Base-by-base conservation (phyloP, 2,329 filamentous ascomycete species). In the Aaosphaeria arxii region DNA sequence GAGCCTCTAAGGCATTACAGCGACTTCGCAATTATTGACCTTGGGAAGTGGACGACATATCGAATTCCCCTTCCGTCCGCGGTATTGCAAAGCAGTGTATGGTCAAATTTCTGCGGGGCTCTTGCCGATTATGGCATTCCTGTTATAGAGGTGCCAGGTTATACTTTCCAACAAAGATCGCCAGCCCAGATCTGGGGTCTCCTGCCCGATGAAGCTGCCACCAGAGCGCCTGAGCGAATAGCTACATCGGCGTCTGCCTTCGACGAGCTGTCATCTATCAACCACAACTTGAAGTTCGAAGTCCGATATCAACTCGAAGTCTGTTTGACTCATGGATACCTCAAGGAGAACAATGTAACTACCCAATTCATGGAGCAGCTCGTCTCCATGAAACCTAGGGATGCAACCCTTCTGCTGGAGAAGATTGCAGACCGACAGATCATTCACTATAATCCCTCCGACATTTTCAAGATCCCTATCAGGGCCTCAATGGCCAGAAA, bases 251-350 rank as follows among this genome's bases (percentile, higher is more conserved):
- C 47, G 7, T 57, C 60, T 4, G 46, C 44, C 5, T 58, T 66
- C 31, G 52, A 63, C 6, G 59, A 70, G 24, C 66, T 75, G 2
- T 53, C 74, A 24, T 48, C 51, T n/a, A 43, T 48, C 13, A 57
- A 58, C 9, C 42, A 64, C 7, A 55, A 62, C 35, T 48, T 55
- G 55, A 71, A 46, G 0, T 96, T 91, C 52, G 73, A 83, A 1
- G 82, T 96, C 1, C 82, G 89, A 11, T 99, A 97, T 63, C 91
- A 96, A 65, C 80, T 99, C 0, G 92, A 99, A 67, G 91, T 90
- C 0, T 97, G 92, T 64, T 78, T 97, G n/a, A 95, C 91, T 0
- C 82, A 87, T 30, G 84, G 85, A 0, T 77, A 84, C 28, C 72
- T 99, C 9, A 86, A 86, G 45, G 92, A 96, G 66, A 82, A 89